A percentile compares a stretch with the other conserved stretches of the same genome.
phyloP scores from a whole-genome alignment of 2,329 filamentous ascomycete species.

The Fusarium illudens region DNA sequence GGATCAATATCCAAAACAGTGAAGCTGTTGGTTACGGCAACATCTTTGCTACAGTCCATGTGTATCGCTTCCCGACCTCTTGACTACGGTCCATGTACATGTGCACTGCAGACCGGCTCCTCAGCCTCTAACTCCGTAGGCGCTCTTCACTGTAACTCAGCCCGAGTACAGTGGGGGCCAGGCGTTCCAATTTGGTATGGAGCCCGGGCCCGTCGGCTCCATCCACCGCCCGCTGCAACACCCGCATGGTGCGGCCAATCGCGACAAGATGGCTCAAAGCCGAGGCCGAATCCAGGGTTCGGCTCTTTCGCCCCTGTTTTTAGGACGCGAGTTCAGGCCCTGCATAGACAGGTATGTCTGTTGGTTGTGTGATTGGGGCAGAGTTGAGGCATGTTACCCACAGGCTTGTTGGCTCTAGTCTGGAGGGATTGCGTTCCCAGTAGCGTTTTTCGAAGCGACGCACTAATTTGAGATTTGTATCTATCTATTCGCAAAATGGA shows the following conservation, averaged over 20 bases:
- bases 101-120: neutral
- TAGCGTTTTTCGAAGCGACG: neutral
- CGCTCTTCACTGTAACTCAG: too few relatives aligned
- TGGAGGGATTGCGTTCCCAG: neutral
- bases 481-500: neutral
- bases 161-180: neutral
- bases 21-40: neutral
- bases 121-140: neutral
- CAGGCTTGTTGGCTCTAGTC: neutral
- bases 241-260: constrained; percentile 7
- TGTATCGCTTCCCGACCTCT: neutral
- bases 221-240: too few relatives aligned
- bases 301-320: neutral
- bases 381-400: neutral
- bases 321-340: neutral
- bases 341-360: neutral
- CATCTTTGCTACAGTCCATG: neutral
- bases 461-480: neutral
- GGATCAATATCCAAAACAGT: neutral
- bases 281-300: constrained; percentile 18
- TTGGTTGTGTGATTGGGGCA: neutral
- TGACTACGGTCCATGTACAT: neutral
- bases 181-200: too few relatives aligned
- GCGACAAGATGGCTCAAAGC: constrained; percentile 10
- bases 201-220: too few relatives aligned